Percentiles rank a stretch among this genome's conserved stretches.
Evolutionary conservation across 2,329 filamentous ascomycete species (phyloP).

Genomic region (Endocalyx cinctus): DNA sequence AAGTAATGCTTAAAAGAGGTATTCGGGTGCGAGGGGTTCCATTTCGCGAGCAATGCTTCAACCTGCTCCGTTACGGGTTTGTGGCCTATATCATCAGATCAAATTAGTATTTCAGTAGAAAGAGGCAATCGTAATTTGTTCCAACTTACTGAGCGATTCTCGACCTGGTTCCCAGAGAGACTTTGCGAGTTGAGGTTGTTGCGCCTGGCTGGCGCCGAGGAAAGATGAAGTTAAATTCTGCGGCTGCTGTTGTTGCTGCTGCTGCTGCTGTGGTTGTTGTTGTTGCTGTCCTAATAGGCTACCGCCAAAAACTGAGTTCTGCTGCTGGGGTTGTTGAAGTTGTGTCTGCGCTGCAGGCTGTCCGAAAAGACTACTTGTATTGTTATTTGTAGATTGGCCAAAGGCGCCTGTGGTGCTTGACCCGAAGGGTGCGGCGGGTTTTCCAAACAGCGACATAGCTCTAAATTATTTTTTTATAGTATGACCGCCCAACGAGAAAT

Average conservation of each 20-base stretch:
- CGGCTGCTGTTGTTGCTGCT: slow-evolving; percentile 27
- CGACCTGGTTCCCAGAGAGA: slow-evolving; percentile 27
- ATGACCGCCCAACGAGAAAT: too few relatives aligned
- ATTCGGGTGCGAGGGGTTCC: slow-evolving; percentile 63
- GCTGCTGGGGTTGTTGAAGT: slow-evolving; percentile 19
- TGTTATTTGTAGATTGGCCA: slow-evolving; percentile 18
- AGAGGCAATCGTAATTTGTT: too few relatives aligned
- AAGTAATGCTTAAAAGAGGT: slow-evolving; percentile 81
- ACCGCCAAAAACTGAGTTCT: slow-evolving; percentile 19
- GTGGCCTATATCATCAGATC: slow-evolving; percentile 47
- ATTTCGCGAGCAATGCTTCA: slow-evolving; percentile 64
- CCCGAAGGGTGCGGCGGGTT: slow-evolving; percentile 16
- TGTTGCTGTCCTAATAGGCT: slow-evolving; percentile 30
- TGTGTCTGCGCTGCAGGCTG: slow-evolving; percentile 35
- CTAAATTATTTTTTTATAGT: too few relatives aligned
- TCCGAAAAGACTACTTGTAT: slow-evolving; percentile 34
- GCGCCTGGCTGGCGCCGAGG: slow-evolving; percentile 39
- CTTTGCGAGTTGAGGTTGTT: slow-evolving; percentile 23
- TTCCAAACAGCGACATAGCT: slow-evolving; percentile 23
- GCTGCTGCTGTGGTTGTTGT: slow-evolving; percentile 29
- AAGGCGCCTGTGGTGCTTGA: slow-evolving; percentile 14
- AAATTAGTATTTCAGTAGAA: slow-evolving; percentile 5
- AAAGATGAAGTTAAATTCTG: slow-evolving; percentile 37
- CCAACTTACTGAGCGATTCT: slow-evolving; percentile 24
- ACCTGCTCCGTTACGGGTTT: slow-evolving; percentile 75